phyloP scores from a whole-genome alignment of 805 yeast species.

The Ogataea angusta region DNA sequence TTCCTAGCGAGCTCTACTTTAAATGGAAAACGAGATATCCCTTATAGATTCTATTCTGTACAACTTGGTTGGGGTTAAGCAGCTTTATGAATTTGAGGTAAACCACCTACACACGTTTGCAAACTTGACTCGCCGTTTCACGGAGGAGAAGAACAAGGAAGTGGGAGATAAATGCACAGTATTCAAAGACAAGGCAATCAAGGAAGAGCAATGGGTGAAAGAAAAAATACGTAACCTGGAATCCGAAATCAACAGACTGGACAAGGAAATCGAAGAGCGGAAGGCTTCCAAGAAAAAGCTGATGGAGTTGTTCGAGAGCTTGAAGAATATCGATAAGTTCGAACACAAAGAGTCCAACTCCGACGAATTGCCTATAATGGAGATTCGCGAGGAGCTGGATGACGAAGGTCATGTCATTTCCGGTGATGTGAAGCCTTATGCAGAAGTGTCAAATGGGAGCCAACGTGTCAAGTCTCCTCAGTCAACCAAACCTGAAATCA shows the following conservation, averaged over 20 bases:
- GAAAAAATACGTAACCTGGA: slow-evolving; percentile 13
- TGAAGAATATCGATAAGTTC: slow-evolving; percentile 19
- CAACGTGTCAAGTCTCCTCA: no score
- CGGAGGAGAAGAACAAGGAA: slow-evolving; percentile 18
- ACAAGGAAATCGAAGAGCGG: slow-evolving; percentile 39
- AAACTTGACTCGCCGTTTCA: slow-evolving; percentile 13
- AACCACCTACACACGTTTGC: slow-evolving; percentile 20
- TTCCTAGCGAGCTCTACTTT: background rate
- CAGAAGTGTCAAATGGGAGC: no score
- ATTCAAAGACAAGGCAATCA: slow-evolving; percentile 19
- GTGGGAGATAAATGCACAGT: slow-evolving; percentile 15
- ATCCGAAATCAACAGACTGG: slow-evolving; percentile 15
- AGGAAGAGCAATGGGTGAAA: slow-evolving; percentile 18
- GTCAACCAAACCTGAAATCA: no score
- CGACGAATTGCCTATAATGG: slow-evolving; percentile 67
- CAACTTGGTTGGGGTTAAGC: slow-evolving; percentile 25
- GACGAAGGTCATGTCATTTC: slow-evolving; percentile 71
- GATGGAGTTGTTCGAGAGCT: slow-evolving; percentile 25
- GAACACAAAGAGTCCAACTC: slow-evolving; percentile 22
- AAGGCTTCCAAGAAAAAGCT: slow-evolving; percentile 27
- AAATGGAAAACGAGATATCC: slow-evolving; percentile 26
- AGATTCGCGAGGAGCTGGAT: slow-evolving; percentile 79
- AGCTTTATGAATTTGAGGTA: slow-evolving; percentile 27
- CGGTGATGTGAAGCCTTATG: slow-evolving; percentile 40
- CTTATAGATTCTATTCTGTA: slow-evolving; percentile 26